Base-by-base conservation (phyloP, 2,329 filamentous ascomycete genomes). In the Harringtonia aguacate region DNA sequence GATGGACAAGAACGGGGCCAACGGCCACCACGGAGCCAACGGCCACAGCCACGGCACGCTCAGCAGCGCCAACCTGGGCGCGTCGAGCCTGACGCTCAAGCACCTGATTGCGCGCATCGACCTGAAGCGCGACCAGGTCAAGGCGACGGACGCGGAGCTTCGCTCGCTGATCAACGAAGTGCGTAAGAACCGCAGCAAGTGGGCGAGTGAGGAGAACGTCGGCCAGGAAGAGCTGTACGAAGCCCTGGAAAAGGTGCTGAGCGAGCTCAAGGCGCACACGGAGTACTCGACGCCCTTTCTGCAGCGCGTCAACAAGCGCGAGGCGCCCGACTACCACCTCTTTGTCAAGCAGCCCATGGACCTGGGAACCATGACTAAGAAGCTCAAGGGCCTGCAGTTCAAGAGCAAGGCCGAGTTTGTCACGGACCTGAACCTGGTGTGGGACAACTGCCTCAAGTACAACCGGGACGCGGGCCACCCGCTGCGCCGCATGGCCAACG, bases 151-250 rank as follows among this genome's bases (percentile, higher is more conserved):
- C 66, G 84, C 88, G 21, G 90, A 98, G 58, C 70, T 98, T 47
- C 80, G 92, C 47, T 86, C 84, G 40, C 68, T 98, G 46, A 95
- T 98, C 76, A 95, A 92, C 55, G 92, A 98, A 63, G 92, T 98
- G 17, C 79, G 92, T 51, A 98, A 97, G 63, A 97, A 97, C 55
- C 76, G 92, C 56, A 97, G 90, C 64, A 98, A 98, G 66, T 98
- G 92, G 92, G 90, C 92, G 4, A 97, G 85, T 60, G 92, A 97
- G 62, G 92, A 98, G 55, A 92, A 94, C 53, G 84, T 98, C 49
- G 90, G 92, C 47, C 92, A 98, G 63, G 92, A 98, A 63, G 92
- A 98, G 63, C 73, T 98, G 7, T 98, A 98, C 60, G 92, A 98
- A 66, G 87, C 92, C 12, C 73, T 92, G 14, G 92, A 98, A 61